Evolutionary conservation across 1,284 basidiomycete species (phyloP), one percentile per base, ranked within the genome.

Genomic region (Trametes sp.): DNA sequence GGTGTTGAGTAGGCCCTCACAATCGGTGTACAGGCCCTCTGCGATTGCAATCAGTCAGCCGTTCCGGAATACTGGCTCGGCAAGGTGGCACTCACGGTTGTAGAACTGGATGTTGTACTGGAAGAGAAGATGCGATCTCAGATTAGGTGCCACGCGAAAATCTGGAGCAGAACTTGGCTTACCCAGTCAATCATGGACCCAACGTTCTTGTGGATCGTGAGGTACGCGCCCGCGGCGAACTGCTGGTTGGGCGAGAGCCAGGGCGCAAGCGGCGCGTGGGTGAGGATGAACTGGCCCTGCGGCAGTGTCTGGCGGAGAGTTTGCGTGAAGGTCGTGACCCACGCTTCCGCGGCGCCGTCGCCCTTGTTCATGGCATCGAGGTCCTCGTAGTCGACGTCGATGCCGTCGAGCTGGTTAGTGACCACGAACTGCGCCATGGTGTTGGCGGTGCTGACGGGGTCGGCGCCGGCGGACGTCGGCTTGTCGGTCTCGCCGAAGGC

Each of bases 381-480:
- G 69, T 85, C 84, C 73, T 86, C 84, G 59, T 83, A 87, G 71
- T 87, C 85, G 48, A 87, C 78, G 57, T 87, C 86, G 45, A 87
- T 74, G 36, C 85, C 87, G 66, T 87, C 81, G 19, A 87, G 72
- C 28, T 76, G 74, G 49, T 63, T 58, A 33, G 29, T 31, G 46
- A 54, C 36, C 45, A 66, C 61, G 64, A 81, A 82, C 56, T 81
- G 59, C 59, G 82, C 83, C 74, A 86, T 77, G 7, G 75, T 79
- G 63, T 82, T 76, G 0, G 85, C 85, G 5, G 78, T 76, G 10
- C 54, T 65, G 49, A 77, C 72, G 1, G 83, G 73, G 63, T 85
- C 76, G 4, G 76, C 74, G 21, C 78, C 77, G 0, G 75, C 73
- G 2, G 79, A 75, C 13, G 84, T 86, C 4, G 86, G 86, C 1